Conservation (phyloP, 257 asterid species). For the Petunia axillaris region DNA sequence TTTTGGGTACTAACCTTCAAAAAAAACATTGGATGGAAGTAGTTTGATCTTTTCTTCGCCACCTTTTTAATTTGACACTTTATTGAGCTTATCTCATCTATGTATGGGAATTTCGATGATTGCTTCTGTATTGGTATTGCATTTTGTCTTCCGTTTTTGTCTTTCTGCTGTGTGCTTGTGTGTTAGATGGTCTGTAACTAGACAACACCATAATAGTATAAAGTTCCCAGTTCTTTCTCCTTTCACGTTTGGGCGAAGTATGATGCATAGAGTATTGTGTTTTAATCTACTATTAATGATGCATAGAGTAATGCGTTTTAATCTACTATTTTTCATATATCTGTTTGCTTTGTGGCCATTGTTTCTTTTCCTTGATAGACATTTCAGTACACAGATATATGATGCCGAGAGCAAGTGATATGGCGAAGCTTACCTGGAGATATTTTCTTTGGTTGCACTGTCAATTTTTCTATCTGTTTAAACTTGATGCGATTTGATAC, state of each 20-base stretch:
- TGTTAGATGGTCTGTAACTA: not conserved
- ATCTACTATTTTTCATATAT: not conserved
- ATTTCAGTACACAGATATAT: slow-evolving; percentile 45
- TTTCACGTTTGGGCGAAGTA: not conserved
- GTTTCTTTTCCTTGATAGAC: slow-evolving; percentile 34
- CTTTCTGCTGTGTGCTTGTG: not conserved
- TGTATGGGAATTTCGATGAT: not conserved
- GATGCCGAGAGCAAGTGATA: slow-evolving; percentile 53
- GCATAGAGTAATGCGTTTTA: too few relatives aligned
- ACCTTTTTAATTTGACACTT: not conserved
- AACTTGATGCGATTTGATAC: slow-evolving; percentile 3
- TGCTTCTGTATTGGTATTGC: not conserved
- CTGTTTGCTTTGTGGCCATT: not conserved
- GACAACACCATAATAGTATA: not conserved
- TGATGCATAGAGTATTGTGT: not conserved
- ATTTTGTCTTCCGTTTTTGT: not conserved
- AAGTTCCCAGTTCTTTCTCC: not conserved
- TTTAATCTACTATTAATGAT: too few relatives aligned
- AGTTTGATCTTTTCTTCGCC: not conserved
- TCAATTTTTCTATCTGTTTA: not conserved
- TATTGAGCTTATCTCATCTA: not conserved
- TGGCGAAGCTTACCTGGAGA: not conserved
- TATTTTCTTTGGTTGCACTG: not conserved
- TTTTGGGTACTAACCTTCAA: not conserved
- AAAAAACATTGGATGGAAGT: not conserved